Evolutionary conservation across 352 stramenopile genomes (phyloP).

Genomic region (Elongisporangium senticosum): DNA sequence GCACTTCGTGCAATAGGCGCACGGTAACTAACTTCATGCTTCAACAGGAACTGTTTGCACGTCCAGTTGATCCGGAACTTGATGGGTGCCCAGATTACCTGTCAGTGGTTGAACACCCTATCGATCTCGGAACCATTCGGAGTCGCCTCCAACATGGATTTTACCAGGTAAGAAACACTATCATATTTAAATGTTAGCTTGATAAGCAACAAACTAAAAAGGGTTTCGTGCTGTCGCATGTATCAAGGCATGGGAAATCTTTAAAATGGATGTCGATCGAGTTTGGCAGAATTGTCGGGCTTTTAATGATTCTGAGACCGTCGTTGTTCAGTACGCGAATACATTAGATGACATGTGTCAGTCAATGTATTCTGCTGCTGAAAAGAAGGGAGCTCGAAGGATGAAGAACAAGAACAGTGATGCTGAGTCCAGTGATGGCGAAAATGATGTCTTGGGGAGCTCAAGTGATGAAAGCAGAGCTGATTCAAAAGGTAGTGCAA

Average conservation of each 20-base stretch:
- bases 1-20: neutral
- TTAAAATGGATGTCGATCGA: conserved; percentile 72
- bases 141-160: conserved; percentile 43
- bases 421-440: conserved; percentile 18
- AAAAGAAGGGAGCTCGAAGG: conserved; percentile 41
- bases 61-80: conserved; percentile 73
- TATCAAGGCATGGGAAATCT: conserved; percentile 63
- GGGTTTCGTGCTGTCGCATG: neutral
- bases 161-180: conserved; percentile 50
- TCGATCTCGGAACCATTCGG: conserved; percentile 83
- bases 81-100: conserved; percentile 85
- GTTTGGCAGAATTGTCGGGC: conserved; percentile 83
- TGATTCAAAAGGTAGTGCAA: conserved; percentile 39
- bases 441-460: conserved; percentile 22
- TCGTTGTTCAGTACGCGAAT: conserved; percentile 76
- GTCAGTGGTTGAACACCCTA: conserved; percentile 72
- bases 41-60: conserved; percentile 69
- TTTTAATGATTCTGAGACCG: conserved; percentile 73
- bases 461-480: conserved; percentile 41
- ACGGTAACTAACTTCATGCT: conserved; percentile 3
- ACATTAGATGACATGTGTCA: conserved; percentile 58
- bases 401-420: conserved; percentile 28
- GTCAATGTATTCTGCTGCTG: conserved; percentile 50
- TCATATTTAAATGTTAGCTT: neutral
- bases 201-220: neutral